Evolutionary conservation across 169 alveolate species (phyloP).

Genomic region (Amoebophrya sp.): DNA sequence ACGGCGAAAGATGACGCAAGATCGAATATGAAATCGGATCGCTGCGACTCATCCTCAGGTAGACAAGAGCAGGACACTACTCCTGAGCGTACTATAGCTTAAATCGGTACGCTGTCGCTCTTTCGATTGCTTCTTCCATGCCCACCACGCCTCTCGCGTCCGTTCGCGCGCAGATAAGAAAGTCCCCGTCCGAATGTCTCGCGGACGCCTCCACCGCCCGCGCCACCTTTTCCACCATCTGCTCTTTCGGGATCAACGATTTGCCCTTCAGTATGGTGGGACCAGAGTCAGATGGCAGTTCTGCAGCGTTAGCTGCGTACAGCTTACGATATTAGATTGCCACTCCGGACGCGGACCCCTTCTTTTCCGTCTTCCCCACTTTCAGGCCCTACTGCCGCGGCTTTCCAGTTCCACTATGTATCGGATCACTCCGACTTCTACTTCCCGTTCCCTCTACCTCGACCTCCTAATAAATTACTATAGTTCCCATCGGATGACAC

Average conservation of each 20-base stretch:
- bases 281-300: too few relatives aligned
- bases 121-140: conserved; percentile 40
- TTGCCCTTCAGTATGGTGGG: conserved; percentile 48
- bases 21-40: background rate
- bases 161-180: conserved; percentile 24
- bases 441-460: too few relatives aligned
- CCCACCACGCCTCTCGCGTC: conserved; percentile 56
- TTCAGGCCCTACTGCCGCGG: too few relatives aligned
- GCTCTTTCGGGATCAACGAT: conserved; percentile 38
- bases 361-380: too few relatives aligned
- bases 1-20: background rate
- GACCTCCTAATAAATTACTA: too few relatives aligned
- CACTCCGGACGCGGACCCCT: too few relatives aligned
- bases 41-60: background rate
- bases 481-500: too few relatives aligned
- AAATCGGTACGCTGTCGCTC: conserved; percentile 26
- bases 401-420: too few relatives aligned
- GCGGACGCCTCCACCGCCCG: conserved; percentile 34
- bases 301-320: too few relatives aligned
- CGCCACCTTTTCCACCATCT: conserved; percentile 44
- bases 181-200: background rate
- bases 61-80: background rate
- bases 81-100: background rate
- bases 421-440: too few relatives aligned
- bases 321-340: too few relatives aligned